These are phyloP conservation scores for Xylaria polymorpha DNA, from an alignment of 2,329 filamentous ascomycete genomes.

Conservation along the genomic window DNA sequence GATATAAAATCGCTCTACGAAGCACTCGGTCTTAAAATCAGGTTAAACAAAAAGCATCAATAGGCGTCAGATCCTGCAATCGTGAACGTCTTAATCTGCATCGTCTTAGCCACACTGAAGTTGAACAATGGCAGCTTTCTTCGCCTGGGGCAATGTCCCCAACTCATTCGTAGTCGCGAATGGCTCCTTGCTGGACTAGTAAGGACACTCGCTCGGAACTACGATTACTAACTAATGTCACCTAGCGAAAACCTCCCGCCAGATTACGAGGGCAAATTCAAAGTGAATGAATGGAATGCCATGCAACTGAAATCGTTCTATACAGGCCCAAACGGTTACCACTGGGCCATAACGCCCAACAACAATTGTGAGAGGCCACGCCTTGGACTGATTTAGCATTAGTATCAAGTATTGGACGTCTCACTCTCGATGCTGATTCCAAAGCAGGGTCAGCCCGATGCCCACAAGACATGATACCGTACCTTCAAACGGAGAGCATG, in stretches of 20 bases:
- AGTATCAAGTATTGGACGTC: too few relatives aligned
- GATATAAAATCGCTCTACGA: too few relatives aligned
- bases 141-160: constrained; percentile 32
- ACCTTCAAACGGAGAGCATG: constrained; percentile 5
- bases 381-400: too few relatives aligned
- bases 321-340: constrained; percentile 27
- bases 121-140: constrained; percentile 35
- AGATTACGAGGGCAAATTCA: constrained; percentile 31
- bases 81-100: neutral
- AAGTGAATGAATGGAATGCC: constrained; percentile 31
- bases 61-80: too few relatives aligned
- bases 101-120: too few relatives aligned
- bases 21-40: neutral
- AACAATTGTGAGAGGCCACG: constrained; percentile 19
- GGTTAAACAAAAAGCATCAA: neutral
- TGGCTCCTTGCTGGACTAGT: constrained; percentile 33
- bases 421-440: constrained; percentile 3
- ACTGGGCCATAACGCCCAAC: constrained; percentile 19
- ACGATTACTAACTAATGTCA: neutral
- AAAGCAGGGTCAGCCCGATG: constrained; percentile 25
- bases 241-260: constrained; percentile 25
- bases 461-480: constrained; percentile 25
- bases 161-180: constrained; percentile 33
- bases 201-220: neutral
- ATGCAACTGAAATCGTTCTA: constrained; percentile 23